These are phyloP conservation scores for Prillingera fragicola DNA, from an alignment of 1,284 basidiomycete species.

Conservation along the genomic window DNA sequence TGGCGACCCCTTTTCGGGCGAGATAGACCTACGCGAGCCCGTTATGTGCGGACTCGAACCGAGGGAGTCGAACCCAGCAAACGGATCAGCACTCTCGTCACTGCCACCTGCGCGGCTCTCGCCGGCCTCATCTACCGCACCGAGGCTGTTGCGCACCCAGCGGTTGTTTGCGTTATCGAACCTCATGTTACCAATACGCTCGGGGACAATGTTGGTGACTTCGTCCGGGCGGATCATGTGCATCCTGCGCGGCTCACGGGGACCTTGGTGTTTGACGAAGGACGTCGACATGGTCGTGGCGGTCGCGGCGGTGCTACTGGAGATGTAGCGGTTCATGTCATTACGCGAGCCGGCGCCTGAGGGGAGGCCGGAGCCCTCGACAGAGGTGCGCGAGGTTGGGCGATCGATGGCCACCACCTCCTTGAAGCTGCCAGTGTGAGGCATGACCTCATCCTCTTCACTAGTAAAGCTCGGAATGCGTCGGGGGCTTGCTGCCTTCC, in stretches of 20 bases:
- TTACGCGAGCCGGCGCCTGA: slow-evolving; percentile 45
- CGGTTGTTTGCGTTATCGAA: slow-evolving; percentile 72
- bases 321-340: slow-evolving; percentile 78
- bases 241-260: slow-evolving; percentile 48
- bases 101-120: slow-evolving; percentile 44
- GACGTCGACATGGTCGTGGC: slow-evolving; percentile 73
- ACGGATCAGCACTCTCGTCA: slow-evolving; percentile 70
- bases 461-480: slow-evolving; percentile 37
- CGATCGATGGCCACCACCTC: background rate
- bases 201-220: slow-evolving; percentile 57
- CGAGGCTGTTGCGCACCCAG: slow-evolving; percentile 61
- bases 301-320: slow-evolving; percentile 53
- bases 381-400: background rate
- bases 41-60: too few species aligned
- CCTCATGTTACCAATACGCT: slow-evolving; percentile 76
- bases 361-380: slow-evolving; percentile 14
- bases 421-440: background rate
- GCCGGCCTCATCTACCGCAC: slow-evolving; percentile 39
- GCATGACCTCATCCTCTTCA: slow-evolving; percentile 44
- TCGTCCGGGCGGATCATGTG: slow-evolving; percentile 68
- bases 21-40: too few species aligned
- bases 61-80: slow-evolving; percentile 77
- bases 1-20: too few species aligned
- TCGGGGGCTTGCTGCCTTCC: slow-evolving; percentile 30
- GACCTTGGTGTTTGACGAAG: slow-evolving; percentile 73